Evolutionary conservation across 2,329 filamentous ascomycete genomes (phyloP).

Genomic region (Phyllosticta citribraziliensis): DNA sequence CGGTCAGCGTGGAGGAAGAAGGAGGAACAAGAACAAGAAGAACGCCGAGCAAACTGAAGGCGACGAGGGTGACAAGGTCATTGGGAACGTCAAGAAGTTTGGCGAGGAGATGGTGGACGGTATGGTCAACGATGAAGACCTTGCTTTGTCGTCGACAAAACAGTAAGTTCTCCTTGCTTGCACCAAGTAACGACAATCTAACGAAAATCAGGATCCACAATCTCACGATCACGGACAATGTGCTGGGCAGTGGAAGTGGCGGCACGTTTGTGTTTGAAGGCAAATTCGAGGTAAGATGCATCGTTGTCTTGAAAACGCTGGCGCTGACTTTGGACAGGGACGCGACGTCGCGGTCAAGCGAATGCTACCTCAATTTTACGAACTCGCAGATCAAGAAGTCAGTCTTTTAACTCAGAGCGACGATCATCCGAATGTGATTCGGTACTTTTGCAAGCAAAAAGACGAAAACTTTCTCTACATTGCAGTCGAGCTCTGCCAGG

Average conservation of each 20-base stretch:
- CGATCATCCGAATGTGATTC: slow-evolving; percentile 91
- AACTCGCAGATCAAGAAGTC: slow-evolving; percentile 90
- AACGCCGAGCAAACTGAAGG: slow-evolving; percentile 21
- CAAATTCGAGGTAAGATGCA: slow-evolving; percentile 57
- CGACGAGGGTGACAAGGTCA: slow-evolving; percentile 27
- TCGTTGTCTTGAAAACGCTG: not conserved
- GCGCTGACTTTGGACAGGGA: slow-evolving; percentile 35
- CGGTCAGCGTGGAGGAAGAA: slow-evolving; percentile 38
- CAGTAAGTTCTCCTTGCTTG: slow-evolving; percentile 20
- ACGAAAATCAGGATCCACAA: slow-evolving; percentile 40
- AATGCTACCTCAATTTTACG: slow-evolving; percentile 92
- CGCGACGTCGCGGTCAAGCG: slow-evolving; percentile 91
- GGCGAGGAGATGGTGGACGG: slow-evolving; percentile 24
- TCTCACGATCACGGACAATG: slow-evolving; percentile 49
- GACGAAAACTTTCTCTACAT: slow-evolving; percentile 92
- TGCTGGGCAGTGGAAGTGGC: slow-evolving; percentile 73
- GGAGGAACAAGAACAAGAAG: slow-evolving; percentile 34
- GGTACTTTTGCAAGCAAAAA: slow-evolving; percentile 87
- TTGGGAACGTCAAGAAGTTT: slow-evolving; percentile 31
- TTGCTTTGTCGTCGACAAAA: slow-evolving; percentile 32
- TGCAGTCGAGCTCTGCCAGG: slow-evolving; percentile 85
- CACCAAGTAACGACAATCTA: not conserved
- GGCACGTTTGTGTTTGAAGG: slow-evolving; percentile 94
- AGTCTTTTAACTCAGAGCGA: slow-evolving; percentile 85
- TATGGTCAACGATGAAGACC: slow-evolving; percentile 23